Base-by-base conservation (phyloP, 805 yeast species). In the Schizosaccharomyces octosporus region DNA sequence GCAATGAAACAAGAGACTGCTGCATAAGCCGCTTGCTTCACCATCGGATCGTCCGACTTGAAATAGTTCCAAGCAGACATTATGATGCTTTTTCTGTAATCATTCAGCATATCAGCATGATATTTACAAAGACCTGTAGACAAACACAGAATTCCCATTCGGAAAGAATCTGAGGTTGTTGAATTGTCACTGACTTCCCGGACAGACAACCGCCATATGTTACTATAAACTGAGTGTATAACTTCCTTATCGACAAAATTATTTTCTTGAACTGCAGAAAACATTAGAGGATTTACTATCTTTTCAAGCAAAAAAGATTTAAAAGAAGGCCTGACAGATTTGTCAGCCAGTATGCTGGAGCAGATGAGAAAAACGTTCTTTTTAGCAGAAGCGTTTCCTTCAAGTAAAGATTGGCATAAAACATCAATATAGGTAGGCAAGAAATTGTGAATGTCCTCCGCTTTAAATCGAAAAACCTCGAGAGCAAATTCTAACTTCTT, bases 11-110 rank as follows among this genome's bases (percentile, higher is more conserved):
- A 81, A 0, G 95, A 79, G 1, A 94, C 88, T 0, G 89, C 81
- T 41, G 88, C 86, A 69, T 90, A 89, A 0, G 97, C 97, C 3
- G 93, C 86, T 66, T 89, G 95, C 68, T 93, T 93, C 31, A 95
- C 81, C 60, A 88, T 79, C 61, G 82, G 79, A 69, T 93, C 99
- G 64, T 89, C 97, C 41, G 89, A 73, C 66, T 87, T 87, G 68
- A 93, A 83, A 67, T 83, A 85, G 66, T 86, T 85, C 99, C 99
- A 93, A 66, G 88, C 85, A 72, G 88, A 93, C 70, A 87, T 87
- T 70, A 93, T 87, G 55, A 93, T 81, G 66, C 88, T 95, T 68
- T 87, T 90, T 55, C 85, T 76, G 65, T 79, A 76, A 17, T 80
- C 84, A 6, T 78, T 73, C 31, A 87, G 76, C 11, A 76, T 71